Percentiles rank a stretch among this genome's conserved stretches.
phyloP scores from a whole-genome alignment of 1,139 yeast genomes.

The Arxiozyma heterogenica region DNA sequence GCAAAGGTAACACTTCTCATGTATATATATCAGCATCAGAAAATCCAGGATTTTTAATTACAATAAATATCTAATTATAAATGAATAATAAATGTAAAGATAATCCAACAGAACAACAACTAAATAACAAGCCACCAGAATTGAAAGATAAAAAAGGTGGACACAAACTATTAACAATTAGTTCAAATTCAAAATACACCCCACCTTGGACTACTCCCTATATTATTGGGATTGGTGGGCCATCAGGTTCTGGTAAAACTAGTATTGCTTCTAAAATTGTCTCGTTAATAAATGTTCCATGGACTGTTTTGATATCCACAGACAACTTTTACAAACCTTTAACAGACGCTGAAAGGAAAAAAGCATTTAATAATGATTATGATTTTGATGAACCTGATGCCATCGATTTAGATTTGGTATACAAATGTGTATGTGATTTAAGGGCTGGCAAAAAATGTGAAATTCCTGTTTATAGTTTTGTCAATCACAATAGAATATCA shows the following conservation, averaged over 20 bases:
- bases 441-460: constrained; percentile 55
- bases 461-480: constrained; percentile 82
- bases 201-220: constrained; percentile 98
- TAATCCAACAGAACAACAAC: neutral
- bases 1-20: neutral
- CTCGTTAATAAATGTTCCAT: constrained; percentile 74
- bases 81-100: neutral
- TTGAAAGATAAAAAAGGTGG: neutral
- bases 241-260: constrained; percentile 92
- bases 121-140: neutral
- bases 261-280: constrained; percentile 81
- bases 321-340: constrained; percentile 86
- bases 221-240: constrained; percentile 90
- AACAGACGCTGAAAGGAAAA: constrained; percentile 45
- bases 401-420: constrained; percentile 65
- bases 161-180: constrained; percentile 3
- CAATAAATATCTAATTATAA: neutral
- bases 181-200: constrained; percentile 36
- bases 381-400: constrained; percentile 86
- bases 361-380: constrained; percentile 58
- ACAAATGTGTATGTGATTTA: constrained; percentile 52
- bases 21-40: neutral
- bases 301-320: constrained; percentile 87
- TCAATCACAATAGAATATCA: constrained; percentile 57
- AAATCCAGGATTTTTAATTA: neutral